Evolutionary conservation across 176 grass and related monocot genomes (phyloP), one percentile per base, ranked within the genome.

Genomic region (Carex myosuroides): DNA sequence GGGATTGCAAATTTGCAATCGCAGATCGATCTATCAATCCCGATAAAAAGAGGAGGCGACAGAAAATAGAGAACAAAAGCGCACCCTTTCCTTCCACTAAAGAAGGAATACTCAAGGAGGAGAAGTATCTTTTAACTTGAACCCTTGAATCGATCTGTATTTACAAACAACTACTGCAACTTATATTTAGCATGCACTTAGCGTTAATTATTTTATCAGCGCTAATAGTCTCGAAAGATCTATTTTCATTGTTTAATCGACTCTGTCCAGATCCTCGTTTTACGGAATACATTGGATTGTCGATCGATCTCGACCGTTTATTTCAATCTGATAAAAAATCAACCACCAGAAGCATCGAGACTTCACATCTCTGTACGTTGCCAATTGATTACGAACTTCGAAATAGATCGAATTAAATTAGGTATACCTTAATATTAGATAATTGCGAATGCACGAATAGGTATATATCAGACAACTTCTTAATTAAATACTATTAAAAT

Each of bases 121-220:
- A 81, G 35, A 65, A 81, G 59, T 48, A 63, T 82, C n/a, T 82
- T 82, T 50, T 2, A 50, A 42, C 10, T 13, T 65, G 2, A 66
- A 24, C 59, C 80, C 59, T 65, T 46, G 1, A 82, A 82, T 8
- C 18, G 61, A 61, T 62, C n/a, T 81, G 42, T 81, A 82, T 48
- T 82, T 82, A 30, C 72, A 14, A 76, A 0, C 17, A 46, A 13
- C 39, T 71, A 21, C 20, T n/a, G 42, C 9, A 52, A 74, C 41
- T 74, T 26, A 50, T 74, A 74, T 52, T 74, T 74, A 74, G 70
- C 10, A 53, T 10, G 69, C 41, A 46, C 26, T 35, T 20, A 3
- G 18, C 35, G 1, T 71, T 71, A 21, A 71, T 71, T 33, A 66
- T 33, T 70, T 9, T 70, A 42, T 70, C 32, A 6, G 66, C 32